Conservation (phyloP, 257 asterid species). For the Fraxinus anomala region DNA sequence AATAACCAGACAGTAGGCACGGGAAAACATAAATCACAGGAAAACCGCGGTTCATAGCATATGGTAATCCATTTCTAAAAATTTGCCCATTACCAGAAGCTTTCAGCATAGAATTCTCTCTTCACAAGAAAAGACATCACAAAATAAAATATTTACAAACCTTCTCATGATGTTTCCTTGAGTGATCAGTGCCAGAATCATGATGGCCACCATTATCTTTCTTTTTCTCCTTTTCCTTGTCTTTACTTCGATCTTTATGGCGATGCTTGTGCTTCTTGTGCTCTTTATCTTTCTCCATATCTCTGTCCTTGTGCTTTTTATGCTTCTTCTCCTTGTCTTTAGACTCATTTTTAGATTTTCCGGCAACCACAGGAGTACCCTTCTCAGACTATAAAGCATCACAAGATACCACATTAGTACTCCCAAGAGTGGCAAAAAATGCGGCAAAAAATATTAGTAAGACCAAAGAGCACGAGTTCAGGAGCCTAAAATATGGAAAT, state of each 20-base stretch:
- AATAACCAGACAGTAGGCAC: background rate
- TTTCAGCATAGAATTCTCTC: background rate
- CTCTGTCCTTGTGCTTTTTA: conserved; percentile 58
- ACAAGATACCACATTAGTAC: conserved; percentile 30
- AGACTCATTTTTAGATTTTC: conserved; percentile 61
- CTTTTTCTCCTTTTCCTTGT: conserved; percentile 62
- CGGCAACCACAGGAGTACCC: conserved; percentile 60
- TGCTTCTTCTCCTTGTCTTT: conserved; percentile 69
- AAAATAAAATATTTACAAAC: conserved; percentile 30
- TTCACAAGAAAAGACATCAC: conserved; percentile 24
- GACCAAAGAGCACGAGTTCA: background rate
- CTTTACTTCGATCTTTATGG: conserved; percentile 65
- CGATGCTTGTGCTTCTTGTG: conserved; percentile 71
- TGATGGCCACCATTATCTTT: conserved; percentile 52
- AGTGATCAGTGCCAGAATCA: conserved; percentile 56
- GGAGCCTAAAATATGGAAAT: background rate
- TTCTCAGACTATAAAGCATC: conserved; percentile 56
- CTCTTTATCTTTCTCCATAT: conserved; percentile 49
- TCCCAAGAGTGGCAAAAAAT: conserved; percentile 1
- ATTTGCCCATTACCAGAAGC: background rate
- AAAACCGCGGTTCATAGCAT: background rate
- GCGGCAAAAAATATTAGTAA: background rate
- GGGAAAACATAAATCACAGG: background rate
- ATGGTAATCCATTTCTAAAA: background rate
- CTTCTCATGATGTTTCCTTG: conserved; percentile 57